A percentile compares a stretch with the other conserved stretches of the same genome.
Conservation (phyloP, 345 rosid genomes). For the Salix koriyanagi region DNA sequence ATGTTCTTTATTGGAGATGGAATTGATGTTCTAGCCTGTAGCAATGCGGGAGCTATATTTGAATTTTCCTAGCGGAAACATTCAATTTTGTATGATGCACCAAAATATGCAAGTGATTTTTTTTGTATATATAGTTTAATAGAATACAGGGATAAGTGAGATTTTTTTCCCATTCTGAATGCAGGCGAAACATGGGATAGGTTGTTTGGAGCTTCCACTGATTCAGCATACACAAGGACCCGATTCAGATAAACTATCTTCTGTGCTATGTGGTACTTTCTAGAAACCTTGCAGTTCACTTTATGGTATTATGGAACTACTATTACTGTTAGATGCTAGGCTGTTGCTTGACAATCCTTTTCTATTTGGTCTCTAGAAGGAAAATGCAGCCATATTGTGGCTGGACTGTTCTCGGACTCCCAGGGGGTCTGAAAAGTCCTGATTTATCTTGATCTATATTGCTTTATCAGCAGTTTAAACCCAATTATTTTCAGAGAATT, state of each 20-base stretch:
- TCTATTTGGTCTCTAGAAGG: neutral
- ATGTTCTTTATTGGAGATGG: conserved; percentile 2
- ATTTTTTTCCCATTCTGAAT: neutral
- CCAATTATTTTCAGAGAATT: neutral
- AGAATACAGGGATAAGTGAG: neutral
- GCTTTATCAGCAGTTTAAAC: neutral
- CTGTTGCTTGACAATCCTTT: conserved; percentile 2
- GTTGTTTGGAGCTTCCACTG: conserved; percentile 80
- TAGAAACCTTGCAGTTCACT: neutral
- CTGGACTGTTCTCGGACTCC: neutral
- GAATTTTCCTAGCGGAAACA: neutral
- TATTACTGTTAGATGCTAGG: neutral
- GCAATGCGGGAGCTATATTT: neutral
- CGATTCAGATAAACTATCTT: conserved; percentile 63
- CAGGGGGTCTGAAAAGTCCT: neutral
- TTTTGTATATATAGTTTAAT: neutral
- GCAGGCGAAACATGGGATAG: conserved; percentile 62
- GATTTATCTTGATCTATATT: neutral
- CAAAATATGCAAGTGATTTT: neutral
- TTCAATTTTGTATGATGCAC: neutral
- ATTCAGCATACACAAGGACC: conserved; percentile 77
- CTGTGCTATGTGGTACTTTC: conserved; percentile 57
- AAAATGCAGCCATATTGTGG: neutral
- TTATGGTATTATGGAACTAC: neutral
- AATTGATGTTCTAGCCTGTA: neutral